These are phyloP conservation scores for Helotiales sp. DNA, from an alignment of 2,329 filamentous ascomycete species.

Conservation along the genomic window DNA sequence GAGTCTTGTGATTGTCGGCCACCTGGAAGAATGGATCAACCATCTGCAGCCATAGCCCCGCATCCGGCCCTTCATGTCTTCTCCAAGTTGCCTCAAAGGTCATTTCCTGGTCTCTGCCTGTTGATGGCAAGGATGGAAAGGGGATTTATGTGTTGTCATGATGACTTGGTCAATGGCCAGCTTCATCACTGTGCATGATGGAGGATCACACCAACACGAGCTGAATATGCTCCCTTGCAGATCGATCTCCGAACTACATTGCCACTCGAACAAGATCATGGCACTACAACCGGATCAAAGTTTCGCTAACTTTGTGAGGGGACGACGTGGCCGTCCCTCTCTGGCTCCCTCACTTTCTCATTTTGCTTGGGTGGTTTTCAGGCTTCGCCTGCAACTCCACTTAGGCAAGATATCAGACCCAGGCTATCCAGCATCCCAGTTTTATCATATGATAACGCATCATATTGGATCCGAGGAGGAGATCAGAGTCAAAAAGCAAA, in stretches of 20 bases:
- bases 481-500: slow-evolving; percentile 3
- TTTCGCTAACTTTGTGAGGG: slow-evolving; percentile 29
- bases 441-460: slow-evolving; percentile 20
- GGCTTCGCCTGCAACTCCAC: slow-evolving; percentile 26
- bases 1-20: slow-evolving; percentile 31
- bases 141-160: slow-evolving; percentile 32
- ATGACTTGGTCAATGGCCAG: slow-evolving; percentile 23
- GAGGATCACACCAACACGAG: slow-evolving; percentile 26
- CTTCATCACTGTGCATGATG: slow-evolving; percentile 30
- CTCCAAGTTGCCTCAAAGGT: slow-evolving; percentile 12
- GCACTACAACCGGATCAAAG: slow-evolving; percentile 17
- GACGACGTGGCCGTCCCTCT: slow-evolving; percentile 35
- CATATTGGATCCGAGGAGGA: slow-evolving; percentile 6
- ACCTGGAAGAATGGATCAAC: slow-evolving; percentile 26
- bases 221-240: slow-evolving; percentile 26
- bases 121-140: slow-evolving; percentile 22
- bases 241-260: slow-evolving; percentile 26
- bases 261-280: slow-evolving; percentile 22
- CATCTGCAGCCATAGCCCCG: slow-evolving; percentile 21
- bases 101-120: slow-evolving; percentile 2
- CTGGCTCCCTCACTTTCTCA: slow-evolving; percentile 26
- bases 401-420: slow-evolving; percentile 19
- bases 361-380: slow-evolving; percentile 24
- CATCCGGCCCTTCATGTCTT: slow-evolving; percentile 20
- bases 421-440: slow-evolving; percentile 21